phyloP scores from a whole-genome alignment of 306 rosid genomes.

The Begonia peltatifolia region DNA sequence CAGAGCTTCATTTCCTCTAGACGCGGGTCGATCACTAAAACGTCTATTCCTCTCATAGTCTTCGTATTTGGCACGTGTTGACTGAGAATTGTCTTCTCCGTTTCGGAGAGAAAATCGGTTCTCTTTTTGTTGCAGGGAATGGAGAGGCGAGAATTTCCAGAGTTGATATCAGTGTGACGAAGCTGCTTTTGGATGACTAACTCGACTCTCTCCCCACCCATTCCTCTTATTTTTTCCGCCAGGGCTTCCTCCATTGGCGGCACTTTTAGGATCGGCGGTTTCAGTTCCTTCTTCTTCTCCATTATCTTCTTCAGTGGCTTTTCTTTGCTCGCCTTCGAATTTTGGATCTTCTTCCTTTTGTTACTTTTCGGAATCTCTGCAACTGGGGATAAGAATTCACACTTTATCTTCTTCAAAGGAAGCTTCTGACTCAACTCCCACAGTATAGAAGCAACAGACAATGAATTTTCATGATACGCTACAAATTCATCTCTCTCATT shows the following conservation, averaged over 20 bases:
- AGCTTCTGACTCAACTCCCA: too few species aligned
- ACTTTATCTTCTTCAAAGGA: too few species aligned
- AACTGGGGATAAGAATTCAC: too few species aligned
- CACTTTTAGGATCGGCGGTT: too few species aligned
- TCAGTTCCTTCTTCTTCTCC: too few species aligned
- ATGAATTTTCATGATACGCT: too few species aligned
- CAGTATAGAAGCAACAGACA: too few species aligned
- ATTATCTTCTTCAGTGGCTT: too few species aligned
- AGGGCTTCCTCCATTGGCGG: neutral
- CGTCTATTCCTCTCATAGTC: neutral
- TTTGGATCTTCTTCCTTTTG: neutral
- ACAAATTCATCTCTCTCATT: too few species aligned
- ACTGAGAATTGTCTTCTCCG: neutral
- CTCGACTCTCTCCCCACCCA: neutral
- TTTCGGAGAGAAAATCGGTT: neutral
- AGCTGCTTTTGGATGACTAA: neutral
- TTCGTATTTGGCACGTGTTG: neutral
- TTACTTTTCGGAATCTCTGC: slow-evolving; percentile 2
- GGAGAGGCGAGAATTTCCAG: neutral
- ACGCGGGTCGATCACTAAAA: neutral
- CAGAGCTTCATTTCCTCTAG: neutral
- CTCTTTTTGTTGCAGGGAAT: neutral
- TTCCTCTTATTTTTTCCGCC: neutral
- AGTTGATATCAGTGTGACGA: neutral
- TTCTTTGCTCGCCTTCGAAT: too few species aligned